Evolutionary conservation across 2,329 filamentous ascomycete genomes (phyloP), one percentile per base, ranked within the genome.

Genomic region (Corynespora cassiicola): DNA sequence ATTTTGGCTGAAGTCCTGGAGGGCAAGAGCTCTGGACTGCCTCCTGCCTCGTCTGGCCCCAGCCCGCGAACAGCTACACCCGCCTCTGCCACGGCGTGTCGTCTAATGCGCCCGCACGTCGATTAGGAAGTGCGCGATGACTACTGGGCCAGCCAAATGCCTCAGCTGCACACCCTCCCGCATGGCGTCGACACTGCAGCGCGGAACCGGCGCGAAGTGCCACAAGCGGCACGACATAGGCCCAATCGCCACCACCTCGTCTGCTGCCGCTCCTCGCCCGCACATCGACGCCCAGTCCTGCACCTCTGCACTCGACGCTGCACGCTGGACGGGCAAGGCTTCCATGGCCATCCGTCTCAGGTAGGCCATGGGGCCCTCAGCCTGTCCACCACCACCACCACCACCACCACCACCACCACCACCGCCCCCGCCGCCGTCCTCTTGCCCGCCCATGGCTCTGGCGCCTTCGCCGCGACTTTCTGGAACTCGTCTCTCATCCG

Each of bases 181-280:
- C 16, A n/a, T 9, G 9, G 21, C 21, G 21, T 7, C 7, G 21
- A 7, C 31, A 33, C 31, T 22, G 25, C 31, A 31, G 25, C 38
- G 38, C 31, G 31, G 37, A 42, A 15, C 16, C 32, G 32, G 39
- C 19, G 28, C 16, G 6, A 7, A 17, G 21, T 20, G 7, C 30
- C 24, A 35, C 25, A 5, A 26, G 38, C 35, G 12, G 35, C 18
- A 38, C 17, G n/a, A 5, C 19, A n/a, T 3, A 11, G 7, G 19
- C 8, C 35, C 31, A 34, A 34, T 25, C 6, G 7, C n/a, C 20
- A 24, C n/a, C n/a, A n/a, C n/a, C n/a, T n/a, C n/a, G n/a, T n/a
- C n/a, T 7, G 22, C 22, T 24, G 7, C n/a, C 22, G 22, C n/a
- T 24, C n/a, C n/a, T n/a, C 22, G 8, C 22, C n/a, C n/a, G n/a